Base-by-base conservation (phyloP, 768 basidiomycete genomes). In the Vararia minispora region DNA sequence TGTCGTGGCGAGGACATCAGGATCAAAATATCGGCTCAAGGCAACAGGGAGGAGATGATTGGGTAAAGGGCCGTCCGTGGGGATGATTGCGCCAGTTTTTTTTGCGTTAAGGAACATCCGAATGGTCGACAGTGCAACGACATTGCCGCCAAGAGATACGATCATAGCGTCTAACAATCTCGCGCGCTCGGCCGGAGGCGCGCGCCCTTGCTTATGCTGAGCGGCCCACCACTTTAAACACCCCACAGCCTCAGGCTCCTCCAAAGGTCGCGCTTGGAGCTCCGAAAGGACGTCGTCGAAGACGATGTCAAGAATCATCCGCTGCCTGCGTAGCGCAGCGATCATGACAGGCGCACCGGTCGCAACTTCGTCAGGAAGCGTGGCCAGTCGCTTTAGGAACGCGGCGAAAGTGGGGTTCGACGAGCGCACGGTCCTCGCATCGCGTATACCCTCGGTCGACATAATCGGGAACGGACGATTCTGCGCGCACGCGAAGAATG, bases 151-250 rank as follows among this genome's bases (percentile, higher is more conserved):
- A 8, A 63, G 62, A 8, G 62, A 50, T 17, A 95, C 57, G 11
- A 94, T 67, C 1, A 79, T 78, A 4, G 79, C 80, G 43, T 79
- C 68, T 13, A 94, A 59, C 13, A 98, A 66, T 40, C 85, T 70
- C 2, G 53, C 64, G 46, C 67, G 79, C 11, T 59, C 43, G 33
- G 72, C 58, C n/a, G 66, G 57, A 11, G 59, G 35, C 11, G 53
- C 46, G 26, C 49, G 56, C 27, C 52, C 54, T 18, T 62, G 61
- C 21, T 57, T 61, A 36, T 70, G 67, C 12, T 73, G 53, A 14
- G 49, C 43, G 21, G 70, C 64, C 85, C 91, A 91, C 94, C 95
- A 98, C 41, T 74, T 74, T 45, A 97, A 61, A 57, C 85, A 90
- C 3, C 76, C 77, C n/a, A 80, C 54, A 59, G 84, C 79, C 52